Base-by-base conservation (phyloP, 345 rosid genomes). In the Linum trigynum region DNA sequence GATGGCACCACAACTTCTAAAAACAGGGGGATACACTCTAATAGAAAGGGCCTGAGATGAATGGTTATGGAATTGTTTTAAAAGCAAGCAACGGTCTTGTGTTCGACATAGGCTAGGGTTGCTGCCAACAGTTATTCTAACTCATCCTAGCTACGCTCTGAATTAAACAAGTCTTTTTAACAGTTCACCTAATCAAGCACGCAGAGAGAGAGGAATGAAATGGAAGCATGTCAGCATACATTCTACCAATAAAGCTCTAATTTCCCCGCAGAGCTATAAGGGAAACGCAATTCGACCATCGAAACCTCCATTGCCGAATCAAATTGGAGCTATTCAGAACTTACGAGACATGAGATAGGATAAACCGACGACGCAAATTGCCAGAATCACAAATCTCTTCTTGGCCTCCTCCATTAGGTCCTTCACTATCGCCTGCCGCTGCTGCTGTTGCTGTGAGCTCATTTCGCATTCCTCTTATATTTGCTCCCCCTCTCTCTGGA, bases 401-500 rank as follows among this genome's bases (percentile, higher is more conserved):
- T 91, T 91, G 55, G 88, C 97, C 76, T 95, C 99, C 77, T 95
- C 99, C 57, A 88, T 85, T 72, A 95, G 68, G 83, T 95, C 97
- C 39, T 85, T 81, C 42, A 79, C 72, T 14, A 77, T 71, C 76
- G 78, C 89, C 79, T 74, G 90, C 82, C 78, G 83, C 69, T 69
- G 83, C 55, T 48, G 53, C 7, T 48, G 53, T 9, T 48, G 53
- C 12, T 48, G 53, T 10, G 53, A 48, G 53, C 53, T 48, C 53
- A 48, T 48, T 48, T 48, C 53, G 53, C 7, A 48, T 48, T 48
- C 53, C 53, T 48, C 32, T 23, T 23, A 23, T 23, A 23, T 23
- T 23, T 23, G 32, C 32, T 1, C 32, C 32, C 0, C 14, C 53
- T 48, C 12, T 9, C 12, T 48, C 53, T 57, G 38, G 23, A 57